Percentiles rank a stretch among this genome's conserved stretches.
Evolutionary conservation across 1,139 yeast genomes (phyloP).

Genomic region (Saccharomyces uvarum): DNA sequence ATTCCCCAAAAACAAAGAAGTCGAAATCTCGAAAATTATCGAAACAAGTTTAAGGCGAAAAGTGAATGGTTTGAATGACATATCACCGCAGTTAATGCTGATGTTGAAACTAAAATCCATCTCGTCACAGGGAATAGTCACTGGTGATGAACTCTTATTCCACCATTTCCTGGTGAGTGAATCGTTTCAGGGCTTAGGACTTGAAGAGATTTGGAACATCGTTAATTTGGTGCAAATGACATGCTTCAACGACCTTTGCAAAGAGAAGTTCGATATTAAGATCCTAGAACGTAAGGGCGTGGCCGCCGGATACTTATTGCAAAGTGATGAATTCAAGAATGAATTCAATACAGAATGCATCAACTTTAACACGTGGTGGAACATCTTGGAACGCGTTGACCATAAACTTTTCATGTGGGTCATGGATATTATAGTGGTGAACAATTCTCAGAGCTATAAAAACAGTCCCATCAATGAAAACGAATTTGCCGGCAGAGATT

Average conservation of each 20-base stretch:
- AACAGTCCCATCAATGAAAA: constrained; percentile 18
- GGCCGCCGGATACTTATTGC: constrained; percentile 21
- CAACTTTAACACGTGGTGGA: constrained; percentile 30
- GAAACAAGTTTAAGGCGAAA: constrained; percentile 16
- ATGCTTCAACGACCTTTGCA: constrained; percentile 27
- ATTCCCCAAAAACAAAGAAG: constrained; percentile 25
- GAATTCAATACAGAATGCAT: constrained; percentile 26
- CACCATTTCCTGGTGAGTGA: constrained; percentile 24
- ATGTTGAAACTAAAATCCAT: constrained; percentile 28
- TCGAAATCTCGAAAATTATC: constrained; percentile 27
- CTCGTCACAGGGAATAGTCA: constrained; percentile 26
- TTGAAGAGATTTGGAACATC: constrained; percentile 27
- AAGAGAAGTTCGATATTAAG: constrained; percentile 27
- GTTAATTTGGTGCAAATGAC: constrained; percentile 29
- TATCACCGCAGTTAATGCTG: constrained; percentile 18
- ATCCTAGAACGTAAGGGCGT: constrained; percentile 24
- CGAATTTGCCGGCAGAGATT: constrained; percentile 15
- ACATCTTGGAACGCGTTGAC: constrained; percentile 26
- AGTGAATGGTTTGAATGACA: constrained; percentile 13
- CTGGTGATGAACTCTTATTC: constrained; percentile 29
- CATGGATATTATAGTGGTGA: constrained; percentile 28
- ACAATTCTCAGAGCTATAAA: constrained; percentile 23
- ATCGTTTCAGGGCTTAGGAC: constrained; percentile 11
- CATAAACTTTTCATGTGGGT: constrained; percentile 31
- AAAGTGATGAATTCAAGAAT: constrained; percentile 25